Conservation (phyloP, 2,329 filamentous ascomycete species). For the Cercospora nicotianae region DNA sequence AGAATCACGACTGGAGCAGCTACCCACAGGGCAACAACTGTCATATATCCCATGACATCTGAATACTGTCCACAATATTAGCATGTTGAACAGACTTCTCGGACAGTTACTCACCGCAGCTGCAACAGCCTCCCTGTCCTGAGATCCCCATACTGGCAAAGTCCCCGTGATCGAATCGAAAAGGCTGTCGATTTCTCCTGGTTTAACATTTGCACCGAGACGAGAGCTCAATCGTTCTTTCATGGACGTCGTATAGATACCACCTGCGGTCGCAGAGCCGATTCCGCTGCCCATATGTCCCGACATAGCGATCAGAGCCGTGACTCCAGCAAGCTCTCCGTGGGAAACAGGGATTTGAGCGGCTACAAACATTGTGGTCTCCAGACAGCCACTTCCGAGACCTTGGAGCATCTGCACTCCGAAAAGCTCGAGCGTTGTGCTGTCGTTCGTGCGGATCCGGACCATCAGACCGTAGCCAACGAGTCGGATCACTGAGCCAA, state of each 20-base stretch:
- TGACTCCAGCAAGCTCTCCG: constrained; percentile 51
- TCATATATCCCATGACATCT: constrained; percentile 29
- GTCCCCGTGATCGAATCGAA: constrained; percentile 50
- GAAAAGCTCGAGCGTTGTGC: constrained; percentile 50
- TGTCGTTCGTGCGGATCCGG: constrained; percentile 47
- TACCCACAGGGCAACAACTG: constrained; percentile 19
- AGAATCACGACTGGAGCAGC: constrained; percentile 18
- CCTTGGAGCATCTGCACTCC: constrained; percentile 53
- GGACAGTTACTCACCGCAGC: constrained; percentile 20
- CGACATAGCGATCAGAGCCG: constrained; percentile 45
- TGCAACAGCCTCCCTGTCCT: constrained; percentile 47
- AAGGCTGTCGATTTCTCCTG: constrained; percentile 41
- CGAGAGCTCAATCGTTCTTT: constrained; percentile 40
- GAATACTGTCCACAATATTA: constrained; percentile 22
- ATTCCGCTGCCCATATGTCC: constrained; percentile 44
- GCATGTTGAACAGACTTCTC: constrained; percentile 29
- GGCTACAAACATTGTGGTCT: constrained; percentile 35
- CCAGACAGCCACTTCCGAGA: constrained; percentile 50
- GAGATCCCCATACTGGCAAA: constrained; percentile 45
- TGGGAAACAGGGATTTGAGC: constrained; percentile 48
- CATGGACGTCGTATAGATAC: constrained; percentile 53
- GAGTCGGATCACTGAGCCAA: constrained; percentile 45
- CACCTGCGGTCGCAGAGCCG: constrained; percentile 46
- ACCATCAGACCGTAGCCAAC: constrained; percentile 56
- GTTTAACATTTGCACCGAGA: constrained; percentile 39